These are phyloP conservation scores for Phytophthora sojae DNA, from an alignment of 352 stramenopile genomes.

Conservation along the genomic window DNA sequence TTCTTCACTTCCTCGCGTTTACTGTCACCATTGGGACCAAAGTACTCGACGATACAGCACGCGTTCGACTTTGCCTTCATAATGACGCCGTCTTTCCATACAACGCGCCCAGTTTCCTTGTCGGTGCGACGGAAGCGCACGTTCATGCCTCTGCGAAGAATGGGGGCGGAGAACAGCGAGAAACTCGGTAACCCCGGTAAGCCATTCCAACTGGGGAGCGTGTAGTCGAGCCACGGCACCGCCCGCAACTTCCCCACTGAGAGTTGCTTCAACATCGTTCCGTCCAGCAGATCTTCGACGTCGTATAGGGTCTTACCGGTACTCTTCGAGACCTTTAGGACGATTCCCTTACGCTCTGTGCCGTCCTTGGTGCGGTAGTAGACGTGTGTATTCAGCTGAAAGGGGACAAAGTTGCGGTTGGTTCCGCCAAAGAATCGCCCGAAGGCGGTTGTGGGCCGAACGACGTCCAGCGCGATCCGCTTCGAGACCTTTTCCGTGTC, in stretches of 20 bases:
- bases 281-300: conserved; percentile 64
- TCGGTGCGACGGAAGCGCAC: conserved; percentile 55
- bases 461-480: conserved; percentile 43
- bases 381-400: conserved; percentile 58
- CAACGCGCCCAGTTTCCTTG: conserved; percentile 26
- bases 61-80: conserved; percentile 55
- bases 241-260: conserved; percentile 48
- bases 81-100: conserved; percentile 61
- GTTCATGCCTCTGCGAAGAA: conserved; percentile 58
- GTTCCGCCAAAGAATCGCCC: conserved; percentile 42
- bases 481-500: conserved; percentile 58
- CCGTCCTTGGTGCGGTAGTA: conserved; percentile 63
- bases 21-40: conserved; percentile 37
- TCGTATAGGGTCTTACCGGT: conserved; percentile 48
- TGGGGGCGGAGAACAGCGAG: conserved; percentile 36
- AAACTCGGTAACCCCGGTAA: conserved; percentile 33
- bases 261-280: conserved; percentile 50
- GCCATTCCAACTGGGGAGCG: conserved; percentile 42
- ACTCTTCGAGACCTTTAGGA: conserved; percentile 58
- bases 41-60: conserved; percentile 57
- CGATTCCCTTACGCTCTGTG: conserved; percentile 57
- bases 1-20: conserved; percentile 59
- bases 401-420: conserved; percentile 28
- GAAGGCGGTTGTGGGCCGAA: conserved; percentile 44
- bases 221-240: conserved; percentile 62